Base-by-base conservation (phyloP, 257 asterid genomes). In the Paraleonurus japonicus region DNA sequence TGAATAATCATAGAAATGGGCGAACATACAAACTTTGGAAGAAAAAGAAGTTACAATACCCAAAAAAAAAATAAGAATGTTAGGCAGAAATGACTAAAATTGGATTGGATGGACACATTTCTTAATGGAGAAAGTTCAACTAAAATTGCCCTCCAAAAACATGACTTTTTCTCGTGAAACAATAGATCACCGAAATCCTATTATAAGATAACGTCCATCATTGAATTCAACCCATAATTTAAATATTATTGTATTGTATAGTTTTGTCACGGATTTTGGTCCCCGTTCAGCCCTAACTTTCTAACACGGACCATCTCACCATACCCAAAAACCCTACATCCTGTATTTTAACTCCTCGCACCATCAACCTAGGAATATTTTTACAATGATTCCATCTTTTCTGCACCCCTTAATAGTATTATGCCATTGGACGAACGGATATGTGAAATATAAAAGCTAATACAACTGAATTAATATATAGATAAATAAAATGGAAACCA, bases 241-340 rank as follows among this genome's bases (percentile, higher is more conserved):
- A 65, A 67, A n/a, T n/a, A n/a, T n/a, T n/a, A n/a, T n/a, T n/a
- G n/a, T 61, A 24, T 22, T 47, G 51, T 33, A 28, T 55, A 65
- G 61, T 53, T 71, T 62, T 45, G 35, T 22, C 23, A 61, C 27
- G 28, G 71, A 22, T 37, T 54, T 8, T 64, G 65, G 72, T 65
- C 73, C 72, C 72, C 70, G 16, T 75, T 75, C 64, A 41, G 59
- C 50, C 71, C 55, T 26, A 57, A 57, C 33, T 57, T 67, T 9
- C 51, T 63, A 75, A 74, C 61, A 81, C 74, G 86, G 81, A 70
- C 84, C 73, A 63, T 76, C 26, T 59, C 61, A 26, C 75, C 75
- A 51, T 66, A 16, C 81, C 81, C 73, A 65, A 39, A 58, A 67
- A 74, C 66, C 73, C 80, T 76, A 67, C 78, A 60, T 59, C 67